phyloP scores from a whole-genome alignment of 768 basidiomycete species.

The Tephrocybe rancida region DNA sequence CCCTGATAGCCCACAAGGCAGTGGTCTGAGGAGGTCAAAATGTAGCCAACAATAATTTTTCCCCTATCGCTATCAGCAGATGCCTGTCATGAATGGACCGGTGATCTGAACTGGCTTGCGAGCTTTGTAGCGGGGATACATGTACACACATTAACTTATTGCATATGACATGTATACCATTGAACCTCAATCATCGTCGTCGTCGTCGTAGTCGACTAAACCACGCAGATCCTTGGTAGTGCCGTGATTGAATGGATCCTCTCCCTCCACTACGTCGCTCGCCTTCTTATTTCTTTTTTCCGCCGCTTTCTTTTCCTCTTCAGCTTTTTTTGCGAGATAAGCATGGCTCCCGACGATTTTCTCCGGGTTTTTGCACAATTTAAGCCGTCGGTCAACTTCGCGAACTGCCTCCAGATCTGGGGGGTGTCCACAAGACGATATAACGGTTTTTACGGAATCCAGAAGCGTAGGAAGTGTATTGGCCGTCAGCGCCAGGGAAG shows the following conservation, averaged over 20 bases:
- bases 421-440: conserved; percentile 53
- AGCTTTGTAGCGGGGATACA: conserved; percentile 4
- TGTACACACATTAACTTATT: not conserved
- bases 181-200: conserved; percentile 37
- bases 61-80: conserved; percentile 5
- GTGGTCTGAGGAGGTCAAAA: conserved; percentile 60
- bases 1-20: conserved; percentile 35
- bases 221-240: conserved; percentile 37
- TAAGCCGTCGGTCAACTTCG: conserved; percentile 85
- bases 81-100: not conserved
- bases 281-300: conserved; percentile 71
- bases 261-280: conserved; percentile 45
- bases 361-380: conserved; percentile 93
- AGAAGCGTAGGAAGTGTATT: conserved; percentile 40
- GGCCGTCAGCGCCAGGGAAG: conserved; percentile 20
- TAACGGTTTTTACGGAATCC: conserved; percentile 57
- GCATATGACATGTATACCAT: too few species aligned
- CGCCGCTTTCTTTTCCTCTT: conserved; percentile 68
- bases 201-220: conserved; percentile 62
- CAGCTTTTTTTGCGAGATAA: conserved; percentile 71
- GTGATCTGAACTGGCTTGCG: not conserved
- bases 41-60: conserved; percentile 54
- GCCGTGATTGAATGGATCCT: conserved; percentile 74
- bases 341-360: conserved; percentile 91
- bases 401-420: conserved; percentile 86